phyloP scores from a whole-genome alignment of 805 yeast species.

The Pichia occidentalis region DNA sequence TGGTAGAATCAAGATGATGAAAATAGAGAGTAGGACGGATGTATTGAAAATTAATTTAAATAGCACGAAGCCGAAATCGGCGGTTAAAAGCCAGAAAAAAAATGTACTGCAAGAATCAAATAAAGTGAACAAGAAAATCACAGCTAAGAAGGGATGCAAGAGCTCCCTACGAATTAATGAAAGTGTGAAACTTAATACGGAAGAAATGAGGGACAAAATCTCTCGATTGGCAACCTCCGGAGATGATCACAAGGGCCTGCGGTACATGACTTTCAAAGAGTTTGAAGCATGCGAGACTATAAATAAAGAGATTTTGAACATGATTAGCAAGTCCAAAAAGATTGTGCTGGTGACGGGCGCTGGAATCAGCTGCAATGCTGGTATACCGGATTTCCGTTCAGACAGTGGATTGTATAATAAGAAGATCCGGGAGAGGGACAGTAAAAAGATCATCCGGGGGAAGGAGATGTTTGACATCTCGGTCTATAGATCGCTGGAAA shows the following conservation, averaged over 20 bases:
- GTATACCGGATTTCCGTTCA: constrained; percentile 92
- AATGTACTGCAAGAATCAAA: background rate
- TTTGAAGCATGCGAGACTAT: background rate
- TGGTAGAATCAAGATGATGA: background rate
- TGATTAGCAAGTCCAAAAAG: constrained; percentile 42
- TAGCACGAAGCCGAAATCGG: too few relatives aligned
- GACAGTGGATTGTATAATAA: constrained; percentile 70
- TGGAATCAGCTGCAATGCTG: constrained; percentile 94
- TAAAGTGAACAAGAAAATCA: background rate
- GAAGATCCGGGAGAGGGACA: constrained; percentile 36
- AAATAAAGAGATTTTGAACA: constrained; percentile 31
- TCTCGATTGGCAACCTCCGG: background rate
- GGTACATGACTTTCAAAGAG: constrained; percentile 8
- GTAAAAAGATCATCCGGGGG: constrained; percentile 64
- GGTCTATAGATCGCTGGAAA: constrained; percentile 59
- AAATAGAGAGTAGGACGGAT: background rate
- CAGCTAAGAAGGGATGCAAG: background rate
- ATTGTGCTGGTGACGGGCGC: constrained; percentile 85
- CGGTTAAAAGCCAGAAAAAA: background rate
- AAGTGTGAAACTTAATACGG: background rate
- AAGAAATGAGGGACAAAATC: constrained; percentile 6
- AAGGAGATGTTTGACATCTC: constrained; percentile 88
- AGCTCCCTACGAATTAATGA: background rate
- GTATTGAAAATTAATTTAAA: background rate
- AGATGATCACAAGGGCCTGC: constrained; percentile 3